Conservation (phyloP, 495 filamentous ascomycete species). For the Tuber umbilicatum region DNA sequence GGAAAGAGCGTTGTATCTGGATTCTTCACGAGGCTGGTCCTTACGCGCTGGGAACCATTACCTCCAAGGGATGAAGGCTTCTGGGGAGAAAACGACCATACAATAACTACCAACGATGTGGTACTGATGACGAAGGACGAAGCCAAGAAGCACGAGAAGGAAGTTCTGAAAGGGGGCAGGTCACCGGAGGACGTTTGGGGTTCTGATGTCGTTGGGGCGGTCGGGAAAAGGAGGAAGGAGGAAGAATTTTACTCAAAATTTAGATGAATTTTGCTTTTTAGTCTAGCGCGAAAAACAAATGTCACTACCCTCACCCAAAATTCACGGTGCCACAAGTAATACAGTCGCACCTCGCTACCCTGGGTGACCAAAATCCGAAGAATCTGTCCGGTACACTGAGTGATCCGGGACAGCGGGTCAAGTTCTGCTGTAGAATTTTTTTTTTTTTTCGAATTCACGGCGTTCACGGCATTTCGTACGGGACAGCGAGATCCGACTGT, state of each 20-base stretch:
- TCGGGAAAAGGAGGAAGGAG: slow-evolving; percentile 58
- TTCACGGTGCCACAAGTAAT: neutral
- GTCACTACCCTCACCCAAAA: neutral
- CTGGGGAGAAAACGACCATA: slow-evolving; percentile 62
- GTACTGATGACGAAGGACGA: slow-evolving; percentile 98
- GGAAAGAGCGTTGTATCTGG: slow-evolving; percentile 79
- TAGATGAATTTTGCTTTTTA: slow-evolving; percentile 36
- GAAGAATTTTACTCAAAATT: slow-evolving; percentile 54
- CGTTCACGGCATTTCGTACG: too few species aligned
- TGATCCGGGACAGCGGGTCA: too few species aligned
- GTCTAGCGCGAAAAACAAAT: neutral
- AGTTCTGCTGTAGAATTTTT: too few species aligned
- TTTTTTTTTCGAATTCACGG: too few species aligned
- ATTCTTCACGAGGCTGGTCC: slow-evolving; percentile 64
- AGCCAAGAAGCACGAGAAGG: slow-evolving; percentile 67
- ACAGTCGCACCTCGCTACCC: too few species aligned
- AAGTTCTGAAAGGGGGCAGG: slow-evolving; percentile 66
- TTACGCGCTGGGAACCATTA: slow-evolving; percentile 68
- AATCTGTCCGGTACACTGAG: too few species aligned
- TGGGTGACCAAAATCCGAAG: too few species aligned
- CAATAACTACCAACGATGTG: slow-evolving; percentile 59
- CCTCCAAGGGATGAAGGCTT: slow-evolving; percentile 44
- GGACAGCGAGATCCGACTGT: too few species aligned
- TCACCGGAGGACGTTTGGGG: slow-evolving; percentile 66
- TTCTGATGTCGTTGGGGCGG: slow-evolving; percentile 54